Evolutionary conservation across 352 stramenopile species (phyloP), one percentile per base, ranked within the genome.

Genomic region (Pelagophyceae sp.): DNA sequence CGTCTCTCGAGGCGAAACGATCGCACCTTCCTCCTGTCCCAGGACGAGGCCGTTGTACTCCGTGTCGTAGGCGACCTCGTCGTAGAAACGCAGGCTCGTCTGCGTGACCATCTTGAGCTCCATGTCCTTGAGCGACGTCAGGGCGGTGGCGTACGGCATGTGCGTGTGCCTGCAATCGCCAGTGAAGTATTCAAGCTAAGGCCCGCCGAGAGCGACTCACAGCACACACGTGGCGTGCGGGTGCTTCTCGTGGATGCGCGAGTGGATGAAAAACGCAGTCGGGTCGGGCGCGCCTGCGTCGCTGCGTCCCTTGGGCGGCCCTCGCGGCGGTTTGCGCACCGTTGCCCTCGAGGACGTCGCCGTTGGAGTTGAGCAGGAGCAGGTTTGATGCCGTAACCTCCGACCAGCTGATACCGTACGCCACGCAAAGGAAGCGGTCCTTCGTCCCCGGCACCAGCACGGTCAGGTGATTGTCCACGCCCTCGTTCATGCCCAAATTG

Each of bases 1-100:
- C n/a, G n/a, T n/a, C n/a, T n/a, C n/a, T n/a, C n/a, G n/a, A n/a
- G n/a, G n/a, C n/a, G n/a, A n/a, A n/a, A n/a, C n/a, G n/a, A n/a
- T n/a, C n/a, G n/a, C n/a, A n/a, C n/a, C 61, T 25, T 71, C 61
- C 15, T 15, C 61, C 61, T 20, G 17, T 3, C 61, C 61, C 15
- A 71, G 61, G 15, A 71, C 61, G 29, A 71, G 33, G 33, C 61
- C 61, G 5, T 71, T 37, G 61, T 71, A 71, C n/a, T 29, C 61
- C n/a, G 27, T 40, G 61, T 71, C 61, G 61, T 71, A 71, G 29
- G 61, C 61, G 29, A 71, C 61, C 33, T 71, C 61, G n/a, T 71
- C 61, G n/a, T 6, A 37, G 61, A 40, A 71, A 1, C 61, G 61
- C 3, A 3, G 38, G 5, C 15, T 33, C n/a, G 37, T 71, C 61